A percentile compares a stretch with the other conserved stretches of the same genome.
Evolutionary conservation across 768 basidiomycete genomes (phyloP).

Genomic region (Termitomyces heimii): DNA sequence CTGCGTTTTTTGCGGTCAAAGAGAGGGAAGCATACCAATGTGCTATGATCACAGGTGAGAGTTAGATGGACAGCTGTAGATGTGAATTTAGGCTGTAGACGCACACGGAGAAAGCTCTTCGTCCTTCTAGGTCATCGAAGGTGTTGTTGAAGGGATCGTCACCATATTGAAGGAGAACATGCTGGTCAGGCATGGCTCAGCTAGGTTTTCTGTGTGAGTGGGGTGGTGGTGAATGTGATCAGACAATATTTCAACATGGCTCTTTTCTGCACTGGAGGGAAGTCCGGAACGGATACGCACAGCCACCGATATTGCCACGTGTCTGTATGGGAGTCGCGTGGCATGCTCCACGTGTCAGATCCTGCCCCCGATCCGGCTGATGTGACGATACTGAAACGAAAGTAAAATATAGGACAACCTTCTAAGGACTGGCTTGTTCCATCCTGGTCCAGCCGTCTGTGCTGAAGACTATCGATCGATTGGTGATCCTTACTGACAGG

Average conservation of each 20-base stretch:
- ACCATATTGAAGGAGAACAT: constrained; percentile 60
- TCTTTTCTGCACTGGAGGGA: constrained; percentile 19
- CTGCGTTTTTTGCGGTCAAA: neutral
- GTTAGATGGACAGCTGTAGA: constrained; percentile 12
- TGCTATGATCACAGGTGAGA: constrained; percentile 7
- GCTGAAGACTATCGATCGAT: constrained; percentile 1
- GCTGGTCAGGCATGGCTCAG: constrained; percentile 19
- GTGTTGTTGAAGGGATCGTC: constrained; percentile 52
- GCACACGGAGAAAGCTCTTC: constrained; percentile 65
- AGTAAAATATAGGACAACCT: neutral
- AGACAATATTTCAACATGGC: constrained; percentile 6
- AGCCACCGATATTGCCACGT: constrained; percentile 28
- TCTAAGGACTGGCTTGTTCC: constrained; percentile 1
- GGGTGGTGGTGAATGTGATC: constrained; percentile 14
- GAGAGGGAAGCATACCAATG: constrained; percentile 1
- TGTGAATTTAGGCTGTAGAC: constrained; percentile 19
- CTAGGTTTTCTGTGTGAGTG: neutral
- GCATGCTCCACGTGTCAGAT: constrained; percentile 30
- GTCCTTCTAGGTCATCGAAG: constrained; percentile 60
- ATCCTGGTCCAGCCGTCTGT: neutral
- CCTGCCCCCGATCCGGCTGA: constrained; percentile 2
- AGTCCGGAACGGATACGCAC: constrained; percentile 30
- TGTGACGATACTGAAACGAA: constrained; percentile 8
- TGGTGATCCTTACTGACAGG: constrained; percentile 11
- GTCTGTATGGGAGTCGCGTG: constrained; percentile 20